Base-by-base conservation (phyloP, 306 rosid species). In the Leucaena leucocephala region DNA sequence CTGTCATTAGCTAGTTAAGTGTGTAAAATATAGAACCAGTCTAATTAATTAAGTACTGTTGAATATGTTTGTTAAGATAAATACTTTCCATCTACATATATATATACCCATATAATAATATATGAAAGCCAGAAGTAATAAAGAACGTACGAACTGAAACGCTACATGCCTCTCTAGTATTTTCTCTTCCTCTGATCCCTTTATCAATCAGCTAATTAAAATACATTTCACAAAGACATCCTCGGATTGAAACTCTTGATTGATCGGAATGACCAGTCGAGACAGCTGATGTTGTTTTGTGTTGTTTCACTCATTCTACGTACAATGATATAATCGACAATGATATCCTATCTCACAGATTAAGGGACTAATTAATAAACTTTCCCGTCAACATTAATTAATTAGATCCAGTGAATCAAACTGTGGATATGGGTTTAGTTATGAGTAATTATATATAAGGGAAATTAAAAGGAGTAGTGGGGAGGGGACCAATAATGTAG, bases 401-500 rank as follows among this genome's bases (percentile, higher is more conserved):
- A 8, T 3, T 27, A 70, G 27, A 71, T 71, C 44, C 75, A 71
- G 44, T 27, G 42, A 71, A 33, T 73, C 67, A 73, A 39, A 19
- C 67, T 13, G n/a, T 35, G 3, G 42, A 8, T 27, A 27, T 27
- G 22, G 63, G 63, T 71, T 71, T n/a, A 38, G 21, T 36, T 19
- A 10, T 10, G 7, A 59, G 16, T 11, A 0, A 58, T 3, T 40
- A 1, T 2, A n/a, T 39, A 4, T 4, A 3, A 40, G 4, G 7
- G 33, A 3, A 12, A n/a, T n/a, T n/a, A n/a, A n/a, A 19, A 27
- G 61, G n/a, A 7, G 1, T n/a, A 2, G 7, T 0, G 7, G 1
- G 61, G 61, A 7, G 22, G 16, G 49, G 75, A 71, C 68, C 86
- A 77, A 80, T 65, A 74, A 74, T 70, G 65, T 66, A 16, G 78